A percentile compares a stretch with the other conserved stretches of the same genome.
phyloP scores from a whole-genome alignment of 139 green algal genomes.

The Ettlia oleoabundans region DNA sequence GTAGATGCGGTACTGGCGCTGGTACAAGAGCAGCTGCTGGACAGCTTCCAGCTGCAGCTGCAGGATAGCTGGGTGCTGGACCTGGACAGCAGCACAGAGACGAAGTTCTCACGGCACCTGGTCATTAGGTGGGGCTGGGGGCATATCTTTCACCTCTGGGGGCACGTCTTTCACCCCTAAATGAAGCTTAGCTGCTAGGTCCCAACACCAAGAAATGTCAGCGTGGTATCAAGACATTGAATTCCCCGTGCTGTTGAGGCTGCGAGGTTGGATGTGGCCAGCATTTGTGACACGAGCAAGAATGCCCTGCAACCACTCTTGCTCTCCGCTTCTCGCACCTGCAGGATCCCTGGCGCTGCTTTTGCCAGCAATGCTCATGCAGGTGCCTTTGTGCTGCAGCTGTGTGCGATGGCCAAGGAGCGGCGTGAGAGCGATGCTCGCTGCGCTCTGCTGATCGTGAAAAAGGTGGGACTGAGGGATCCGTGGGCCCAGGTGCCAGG shows the following conservation, averaged over 20 bases:
- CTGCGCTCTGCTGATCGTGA: constrained; percentile 32
- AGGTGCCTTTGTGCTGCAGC: constrained; percentile 51
- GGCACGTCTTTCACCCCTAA: neutral
- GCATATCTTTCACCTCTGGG: neutral
- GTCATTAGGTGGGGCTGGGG: constrained; percentile 51
- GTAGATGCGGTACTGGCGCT: constrained; percentile 64
- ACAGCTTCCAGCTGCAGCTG: constrained; percentile 21
- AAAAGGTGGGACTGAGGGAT: constrained; percentile 17
- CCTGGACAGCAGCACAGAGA: constrained; percentile 67
- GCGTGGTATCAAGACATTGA: no score
- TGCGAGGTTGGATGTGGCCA: no score
- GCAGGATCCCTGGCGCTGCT: constrained; percentile 56
- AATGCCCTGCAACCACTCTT: neutral
- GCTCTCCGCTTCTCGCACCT: neutral
- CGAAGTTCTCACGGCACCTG: constrained; percentile 87
- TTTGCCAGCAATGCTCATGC: constrained; percentile 67
- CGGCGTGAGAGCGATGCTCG: neutral
- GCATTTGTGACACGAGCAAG: no score
- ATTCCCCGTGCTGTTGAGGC: no score
- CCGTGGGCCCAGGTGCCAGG: neutral
- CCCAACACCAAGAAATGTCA: no score
- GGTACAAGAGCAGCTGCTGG: constrained; percentile 12
- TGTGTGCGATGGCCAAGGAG: constrained; percentile 31
- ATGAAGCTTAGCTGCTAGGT: no score
- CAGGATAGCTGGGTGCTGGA: constrained; percentile 62